Evolutionary conservation across 768 basidiomycete species (phyloP), one percentile per base, ranked within the genome.

Genomic region (Suillus lakei): DNA sequence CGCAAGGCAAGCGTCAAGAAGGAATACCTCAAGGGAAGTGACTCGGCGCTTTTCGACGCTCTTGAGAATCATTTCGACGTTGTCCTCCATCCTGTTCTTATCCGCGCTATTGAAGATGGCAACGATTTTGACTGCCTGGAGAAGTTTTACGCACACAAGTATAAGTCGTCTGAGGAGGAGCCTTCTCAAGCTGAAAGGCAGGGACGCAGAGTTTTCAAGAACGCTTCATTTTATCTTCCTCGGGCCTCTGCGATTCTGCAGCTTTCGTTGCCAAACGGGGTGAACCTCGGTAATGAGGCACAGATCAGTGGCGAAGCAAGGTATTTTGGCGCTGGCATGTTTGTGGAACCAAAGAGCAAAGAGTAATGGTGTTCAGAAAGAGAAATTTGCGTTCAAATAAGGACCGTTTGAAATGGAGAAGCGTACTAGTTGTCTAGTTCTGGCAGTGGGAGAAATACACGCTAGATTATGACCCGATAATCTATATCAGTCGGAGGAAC

Each of bases 281-380:
- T 21, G 1, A 21, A 54, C 5, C 5, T n/a, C 21, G 53, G 53
- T 32, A 54, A 54, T 13, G 32, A 54, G 2, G 50, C 50, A 18
- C 0, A 30, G 8, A 18, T 51, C 16, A 18, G 4, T 28, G 50
- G 50, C 2, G 50, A 51, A 32, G 53, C 30, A 12, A 54, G 53
- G 53, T 54, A 54, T 32, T 32, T n/a, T 32, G 53, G 53, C 10
- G 53, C 53, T 16, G 50, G 50, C 30, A 54, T 54, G 51, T 54
- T 54, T 21, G 51, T 54, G 18, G 21, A 32, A 30, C 30, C 51
- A 3, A 54, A 53, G 18, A 21, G 18, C 21, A 10, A 53, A 28
- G 50, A 51, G 26, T 28, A 16, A 51, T 51, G 26, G 50, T 28
- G 16, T 28, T 9, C 26, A 50, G 12, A 16, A 51, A 18, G 50